Percentiles rank a stretch among this genome's conserved stretches.
Conservation (phyloP, 176 grass and related monocot genomes). For the Avena atlantica region DNA sequence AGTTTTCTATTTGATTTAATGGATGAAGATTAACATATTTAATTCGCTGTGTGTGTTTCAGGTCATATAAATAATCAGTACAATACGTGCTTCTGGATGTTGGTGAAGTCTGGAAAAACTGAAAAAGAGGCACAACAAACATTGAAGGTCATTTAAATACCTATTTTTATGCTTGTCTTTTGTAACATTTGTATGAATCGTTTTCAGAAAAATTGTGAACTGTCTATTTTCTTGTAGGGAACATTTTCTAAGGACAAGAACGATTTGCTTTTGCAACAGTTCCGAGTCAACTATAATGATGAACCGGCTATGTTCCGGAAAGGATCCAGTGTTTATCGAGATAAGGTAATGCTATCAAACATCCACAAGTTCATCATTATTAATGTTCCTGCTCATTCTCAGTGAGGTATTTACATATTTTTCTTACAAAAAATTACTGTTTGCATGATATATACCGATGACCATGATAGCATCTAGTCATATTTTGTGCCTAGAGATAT, state of each 20-base stretch:
- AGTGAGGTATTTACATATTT: background rate
- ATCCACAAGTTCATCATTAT: background rate
- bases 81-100: constrained; percentile 80
- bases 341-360: constrained; percentile 47
- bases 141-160: constrained; percentile 56
- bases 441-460: background rate
- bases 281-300: constrained; percentile 65
- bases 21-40: background rate
- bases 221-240: constrained; percentile 44
- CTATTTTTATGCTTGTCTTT: constrained; percentile 5
- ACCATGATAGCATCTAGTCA: background rate
- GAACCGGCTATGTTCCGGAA: constrained; percentile 66
- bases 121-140: constrained; percentile 64
- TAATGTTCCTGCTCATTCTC: background rate
- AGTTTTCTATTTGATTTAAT: background rate
- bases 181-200: constrained; percentile 10
- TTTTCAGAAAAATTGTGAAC: background rate
- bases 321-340: constrained; percentile 67
- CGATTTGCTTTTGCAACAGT: constrained; percentile 66
- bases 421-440: background rate
- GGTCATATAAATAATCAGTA: constrained; percentile 92
- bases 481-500: constrained; percentile 13
- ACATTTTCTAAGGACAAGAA: constrained; percentile 76
- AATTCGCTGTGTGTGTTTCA: constrained; percentile 39
- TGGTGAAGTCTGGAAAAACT: constrained; percentile 84